These are phyloP conservation scores for Beauveria sp. DNA, from an alignment of 2,329 filamentous ascomycete genomes.

Conservation along the genomic window DNA sequence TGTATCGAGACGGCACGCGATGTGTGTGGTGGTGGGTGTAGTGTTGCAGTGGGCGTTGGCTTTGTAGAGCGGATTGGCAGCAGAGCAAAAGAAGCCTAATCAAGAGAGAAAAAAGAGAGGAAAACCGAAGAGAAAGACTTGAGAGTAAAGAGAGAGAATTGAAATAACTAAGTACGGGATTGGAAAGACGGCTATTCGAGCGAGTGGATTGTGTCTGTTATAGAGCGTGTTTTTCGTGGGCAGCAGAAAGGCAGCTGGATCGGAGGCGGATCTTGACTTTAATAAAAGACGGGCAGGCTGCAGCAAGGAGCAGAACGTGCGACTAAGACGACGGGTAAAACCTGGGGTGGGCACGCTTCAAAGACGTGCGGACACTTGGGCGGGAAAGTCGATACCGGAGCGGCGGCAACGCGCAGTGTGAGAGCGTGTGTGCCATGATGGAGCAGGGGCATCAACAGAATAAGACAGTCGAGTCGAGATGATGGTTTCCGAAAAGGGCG, in stretches of 20 bases:
- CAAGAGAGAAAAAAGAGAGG: not conserved
- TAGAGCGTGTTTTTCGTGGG: constrained; percentile 2
- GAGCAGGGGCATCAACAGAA: constrained; percentile 3
- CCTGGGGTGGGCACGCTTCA: not conserved
- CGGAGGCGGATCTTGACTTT: constrained; percentile 7
- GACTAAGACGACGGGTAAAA: constrained; percentile 2
- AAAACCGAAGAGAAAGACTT: not conserved
- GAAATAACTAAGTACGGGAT: not conserved
- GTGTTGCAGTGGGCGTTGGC: not conserved
- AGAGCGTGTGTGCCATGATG: not conserved
- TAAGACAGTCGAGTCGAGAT: constrained; percentile 2
- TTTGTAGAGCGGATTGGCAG: not conserved
- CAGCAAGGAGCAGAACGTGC: not conserved
- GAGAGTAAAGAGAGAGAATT: not conserved
- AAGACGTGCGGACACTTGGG: not conserved
- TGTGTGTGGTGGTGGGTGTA: not conserved
- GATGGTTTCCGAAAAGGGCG: not conserved
- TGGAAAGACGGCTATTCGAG: not conserved
- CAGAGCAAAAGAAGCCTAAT: not conserved
- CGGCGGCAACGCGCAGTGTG: constrained; percentile 3
- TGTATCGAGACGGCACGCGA: not conserved
- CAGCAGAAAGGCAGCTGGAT: constrained; percentile 1
- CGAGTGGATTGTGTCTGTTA: constrained; percentile 3
- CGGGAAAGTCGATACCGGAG: not conserved
- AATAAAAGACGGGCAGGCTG: not conserved